These are phyloP conservation scores for Coniochaeta sp. DNA, from an alignment of 2,329 filamentous ascomycete genomes.

Conservation along the genomic window DNA sequence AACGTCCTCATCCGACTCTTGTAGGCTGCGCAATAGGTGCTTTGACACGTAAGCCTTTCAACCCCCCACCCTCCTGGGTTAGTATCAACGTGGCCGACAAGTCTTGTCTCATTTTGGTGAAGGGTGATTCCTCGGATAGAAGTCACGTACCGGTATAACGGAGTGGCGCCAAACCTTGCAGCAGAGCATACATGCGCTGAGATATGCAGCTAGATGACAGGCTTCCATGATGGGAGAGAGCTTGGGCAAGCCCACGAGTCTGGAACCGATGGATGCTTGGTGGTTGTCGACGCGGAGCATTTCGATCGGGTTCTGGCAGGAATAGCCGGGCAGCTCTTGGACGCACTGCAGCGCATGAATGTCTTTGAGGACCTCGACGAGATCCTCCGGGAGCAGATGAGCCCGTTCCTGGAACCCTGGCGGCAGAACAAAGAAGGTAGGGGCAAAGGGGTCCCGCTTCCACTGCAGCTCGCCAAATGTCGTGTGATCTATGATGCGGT, in stretches of 20 bases:
- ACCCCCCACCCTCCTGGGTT: constrained; percentile 2
- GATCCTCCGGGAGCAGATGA: constrained; percentile 18
- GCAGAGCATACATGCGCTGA: constrained; percentile 29
- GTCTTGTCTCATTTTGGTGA: neutral
- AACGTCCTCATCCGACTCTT: constrained; percentile 16
- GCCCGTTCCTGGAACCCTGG: constrained; percentile 20
- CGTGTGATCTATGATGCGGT: constrained; percentile 28
- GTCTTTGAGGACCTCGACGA: constrained; percentile 29
- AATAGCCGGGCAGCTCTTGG: constrained; percentile 18
- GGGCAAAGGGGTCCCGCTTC: constrained; percentile 23
- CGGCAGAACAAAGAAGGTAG: constrained; percentile 21
- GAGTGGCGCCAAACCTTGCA: constrained; percentile 31
- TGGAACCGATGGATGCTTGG: constrained; percentile 32
- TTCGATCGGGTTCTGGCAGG: constrained; percentile 10
- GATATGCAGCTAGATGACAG: constrained; percentile 29
- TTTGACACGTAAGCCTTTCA: constrained; percentile 20
- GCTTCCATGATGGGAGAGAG: constrained; percentile 18
- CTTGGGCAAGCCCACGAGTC: constrained; percentile 19
- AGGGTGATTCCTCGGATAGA: neutral
- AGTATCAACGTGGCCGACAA: constrained; percentile 2
- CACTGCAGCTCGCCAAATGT: constrained; percentile 33
- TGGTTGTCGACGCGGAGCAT: constrained; percentile 29
- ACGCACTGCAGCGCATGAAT: constrained; percentile 29
- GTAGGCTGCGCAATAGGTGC: constrained; percentile 23
- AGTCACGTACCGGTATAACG: constrained; percentile 28